These are phyloP conservation scores for Coniochaeta prunicola DNA, from an alignment of 2,329 filamentous ascomycete genomes.

Conservation along the genomic window DNA sequence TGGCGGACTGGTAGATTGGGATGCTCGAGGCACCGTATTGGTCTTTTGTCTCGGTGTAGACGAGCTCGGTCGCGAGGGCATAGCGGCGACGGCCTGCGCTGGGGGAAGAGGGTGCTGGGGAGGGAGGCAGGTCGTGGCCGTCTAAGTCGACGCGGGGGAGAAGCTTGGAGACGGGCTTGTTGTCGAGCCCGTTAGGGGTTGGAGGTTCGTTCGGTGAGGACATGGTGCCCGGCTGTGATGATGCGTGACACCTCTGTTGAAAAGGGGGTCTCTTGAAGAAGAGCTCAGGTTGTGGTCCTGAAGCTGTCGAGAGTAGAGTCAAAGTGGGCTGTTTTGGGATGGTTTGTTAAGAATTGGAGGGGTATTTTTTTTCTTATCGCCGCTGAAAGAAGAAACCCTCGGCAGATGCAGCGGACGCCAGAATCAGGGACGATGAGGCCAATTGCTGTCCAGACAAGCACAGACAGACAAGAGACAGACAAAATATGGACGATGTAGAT, in stretches of 20 bases:
- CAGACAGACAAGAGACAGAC: neutral
- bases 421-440: neutral
- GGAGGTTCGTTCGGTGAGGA: neutral
- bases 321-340: neutral
- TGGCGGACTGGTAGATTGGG: conserved; percentile 97
- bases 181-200: conserved; percentile 1
- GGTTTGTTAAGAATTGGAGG: neutral
- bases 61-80: conserved; percentile 89
- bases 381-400: neutral
- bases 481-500: neutral
- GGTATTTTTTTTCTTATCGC: neutral
- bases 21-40: conserved; percentile 96
- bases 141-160: conserved; percentile 66
- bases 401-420: neutral
- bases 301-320: neutral
- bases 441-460: neutral
- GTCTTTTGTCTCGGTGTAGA: conserved; percentile 92
- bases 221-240: conserved; percentile 9
- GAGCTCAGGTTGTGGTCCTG: neutral
- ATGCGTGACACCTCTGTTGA: conserved; percentile 2
- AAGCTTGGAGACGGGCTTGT: conserved; percentile 35
- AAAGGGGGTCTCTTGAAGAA: neutral
- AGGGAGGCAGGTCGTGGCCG: conserved; percentile 80
- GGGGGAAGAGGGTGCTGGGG: conserved; percentile 87
- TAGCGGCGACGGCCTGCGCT: conserved; percentile 75